A percentile compares a stretch with the other conserved stretches of the same genome.
Conservation (phyloP, 768 basidiomycete genomes). For the Kwoniella dejecticola region DNA sequence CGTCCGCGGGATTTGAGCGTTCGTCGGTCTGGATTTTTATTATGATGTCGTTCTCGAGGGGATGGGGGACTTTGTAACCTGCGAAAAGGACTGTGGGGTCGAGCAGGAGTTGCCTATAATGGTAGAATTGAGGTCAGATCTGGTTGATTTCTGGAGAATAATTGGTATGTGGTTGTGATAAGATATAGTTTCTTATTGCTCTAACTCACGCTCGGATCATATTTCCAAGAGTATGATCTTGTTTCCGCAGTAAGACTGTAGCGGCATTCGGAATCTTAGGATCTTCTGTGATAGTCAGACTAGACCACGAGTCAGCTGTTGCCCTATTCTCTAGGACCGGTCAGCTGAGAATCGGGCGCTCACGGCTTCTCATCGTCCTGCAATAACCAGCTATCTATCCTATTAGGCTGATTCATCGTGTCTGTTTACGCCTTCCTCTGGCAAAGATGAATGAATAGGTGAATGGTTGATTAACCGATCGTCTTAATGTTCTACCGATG, state of each 20-base stretch:
- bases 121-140: neutral
- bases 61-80: slow-evolving; percentile 97
- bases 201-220: slow-evolving; percentile 79
- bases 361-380: slow-evolving; percentile 93
- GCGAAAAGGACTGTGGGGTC: slow-evolving; percentile 90
- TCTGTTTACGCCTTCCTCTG: neutral
- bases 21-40: slow-evolving; percentile 97
- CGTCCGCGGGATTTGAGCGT: slow-evolving; percentile 73
- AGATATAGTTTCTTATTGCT: no score
- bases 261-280: slow-evolving; percentile 98
- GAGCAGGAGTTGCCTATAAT: slow-evolving; percentile 70
- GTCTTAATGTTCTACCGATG: no score
- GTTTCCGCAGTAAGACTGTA: slow-evolving; percentile 89
- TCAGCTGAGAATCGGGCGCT: slow-evolving; percentile 57
- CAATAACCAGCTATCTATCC: slow-evolving; percentile 85
- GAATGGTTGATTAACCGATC: no score
- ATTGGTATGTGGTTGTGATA: no score
- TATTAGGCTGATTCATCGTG: slow-evolving; percentile 85
- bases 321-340: no score
- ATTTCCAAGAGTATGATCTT: slow-evolving; percentile 95
- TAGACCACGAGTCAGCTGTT: slow-evolving; percentile 52
- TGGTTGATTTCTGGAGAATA: no score
- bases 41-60: slow-evolving; percentile 88
- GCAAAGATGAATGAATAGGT: no score
- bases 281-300: slow-evolving; percentile 88